Conservation (phyloP, 371 early-diverging fungal species). For the Syncephalastrum monosporum region DNA sequence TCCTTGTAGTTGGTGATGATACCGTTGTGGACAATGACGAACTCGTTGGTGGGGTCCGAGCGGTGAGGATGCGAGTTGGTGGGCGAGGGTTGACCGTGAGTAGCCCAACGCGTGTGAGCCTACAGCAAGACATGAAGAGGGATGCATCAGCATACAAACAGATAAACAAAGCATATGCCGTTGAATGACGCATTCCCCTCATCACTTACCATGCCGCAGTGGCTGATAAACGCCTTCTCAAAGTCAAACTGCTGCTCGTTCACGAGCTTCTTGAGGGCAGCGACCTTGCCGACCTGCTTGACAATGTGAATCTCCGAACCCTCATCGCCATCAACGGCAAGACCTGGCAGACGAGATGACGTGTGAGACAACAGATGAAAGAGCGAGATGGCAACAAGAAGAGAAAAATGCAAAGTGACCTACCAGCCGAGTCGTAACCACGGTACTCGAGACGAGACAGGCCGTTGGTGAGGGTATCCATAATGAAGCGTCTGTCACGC, state of each 20-base stretch:
- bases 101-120: conserved; percentile 99
- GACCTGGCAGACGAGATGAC: conserved; percentile 39
- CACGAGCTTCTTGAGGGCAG: conserved; percentile 75
- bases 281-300: conserved; percentile 97
- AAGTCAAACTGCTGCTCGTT: conserved; percentile 65
- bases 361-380: not conserved
- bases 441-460: conserved; percentile 97
- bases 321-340: conserved; percentile 87
- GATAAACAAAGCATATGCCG: not conserved
- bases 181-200: not conserved
- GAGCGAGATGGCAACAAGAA: not conserved
- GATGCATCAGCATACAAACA: conserved; percentile 1
- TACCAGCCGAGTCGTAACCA: conserved; percentile 97
- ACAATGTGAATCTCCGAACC: conserved; percentile 71
- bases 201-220: conserved; percentile 73
- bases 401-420: conserved; percentile 1
- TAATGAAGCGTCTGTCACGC: conserved; percentile 79
- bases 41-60: conserved; percentile 85
- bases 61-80: conserved; percentile 97
- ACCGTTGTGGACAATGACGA: conserved; percentile 97
- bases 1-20: conserved; percentile 99
- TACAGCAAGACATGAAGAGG: not conserved
- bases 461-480: conserved; percentile 88
- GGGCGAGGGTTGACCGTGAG: conserved; percentile 94
- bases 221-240: conserved; percentile 72